Evolutionary conservation across 179 eudicot genomes (phyloP).

Genomic region (Patellifolia procumbens): DNA sequence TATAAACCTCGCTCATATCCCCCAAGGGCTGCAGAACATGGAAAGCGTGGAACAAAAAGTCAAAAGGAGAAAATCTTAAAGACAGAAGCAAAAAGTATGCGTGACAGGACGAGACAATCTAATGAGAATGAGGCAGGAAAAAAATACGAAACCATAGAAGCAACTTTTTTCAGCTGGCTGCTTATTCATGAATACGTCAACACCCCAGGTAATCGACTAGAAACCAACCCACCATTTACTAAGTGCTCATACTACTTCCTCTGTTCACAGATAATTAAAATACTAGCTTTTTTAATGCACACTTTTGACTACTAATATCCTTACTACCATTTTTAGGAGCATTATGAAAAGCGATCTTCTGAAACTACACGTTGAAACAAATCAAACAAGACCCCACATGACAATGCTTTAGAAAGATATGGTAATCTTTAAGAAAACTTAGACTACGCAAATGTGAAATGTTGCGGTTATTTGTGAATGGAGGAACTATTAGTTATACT

Average conservation of each 20-base stretch:
- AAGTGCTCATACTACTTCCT: background rate
- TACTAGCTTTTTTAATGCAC: no score
- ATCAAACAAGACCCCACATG: no score
- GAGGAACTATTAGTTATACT: no score
- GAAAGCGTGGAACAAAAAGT: background rate
- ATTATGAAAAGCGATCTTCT: no score
- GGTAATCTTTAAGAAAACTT: no score
- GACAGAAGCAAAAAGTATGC: background rate
- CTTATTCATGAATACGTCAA: background rate
- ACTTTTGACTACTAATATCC: no score
- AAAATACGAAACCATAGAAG: background rate
- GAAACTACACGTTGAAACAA: no score
- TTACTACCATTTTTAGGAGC: no score
- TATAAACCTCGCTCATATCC: constrained; percentile 82
- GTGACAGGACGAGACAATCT: background rate
- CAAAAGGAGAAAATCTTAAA: background rate
- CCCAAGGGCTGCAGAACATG: constrained; percentile 66
- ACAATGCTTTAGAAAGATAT: no score
- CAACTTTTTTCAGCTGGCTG: background rate
- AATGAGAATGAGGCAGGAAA: background rate
- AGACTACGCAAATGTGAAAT: no score
- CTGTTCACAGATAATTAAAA: no score
- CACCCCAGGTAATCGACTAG: background rate
- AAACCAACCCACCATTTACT: background rate
- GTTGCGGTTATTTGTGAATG: no score